Conservation (phyloP, 192 early-diverging fungal genomes). For the Mortierella claussenii region DNA sequence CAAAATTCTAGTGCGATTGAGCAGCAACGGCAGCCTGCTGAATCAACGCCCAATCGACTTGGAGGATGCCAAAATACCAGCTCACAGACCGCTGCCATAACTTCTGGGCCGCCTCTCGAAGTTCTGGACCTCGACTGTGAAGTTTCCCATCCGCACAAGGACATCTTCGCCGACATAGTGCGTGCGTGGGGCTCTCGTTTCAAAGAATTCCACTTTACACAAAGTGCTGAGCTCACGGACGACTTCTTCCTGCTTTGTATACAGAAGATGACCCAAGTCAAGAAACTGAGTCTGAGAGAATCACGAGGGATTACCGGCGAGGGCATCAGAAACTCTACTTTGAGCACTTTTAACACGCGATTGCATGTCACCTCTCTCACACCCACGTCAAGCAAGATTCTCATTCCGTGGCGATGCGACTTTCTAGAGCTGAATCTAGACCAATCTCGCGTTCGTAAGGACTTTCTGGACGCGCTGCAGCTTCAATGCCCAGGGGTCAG, state of each 20-base stretch:
- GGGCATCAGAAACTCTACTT: not conserved
- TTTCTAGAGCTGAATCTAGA: slow-evolving; percentile 25
- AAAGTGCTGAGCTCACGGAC: slow-evolving; percentile 21
- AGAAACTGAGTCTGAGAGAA: slow-evolving; percentile 22
- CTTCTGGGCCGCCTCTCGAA: slow-evolving; percentile 16
- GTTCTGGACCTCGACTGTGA: slow-evolving; percentile 14
- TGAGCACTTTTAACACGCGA: not conserved
- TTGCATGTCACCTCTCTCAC: not conserved
- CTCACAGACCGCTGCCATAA: not conserved
- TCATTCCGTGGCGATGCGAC: slow-evolving; percentile 15
- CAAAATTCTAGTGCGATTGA: not conserved
- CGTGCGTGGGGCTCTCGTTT: slow-evolving; percentile 7
- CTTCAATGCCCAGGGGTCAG: slow-evolving; percentile 1
- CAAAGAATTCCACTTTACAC: slow-evolving; percentile 17
- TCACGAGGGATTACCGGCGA: slow-evolving; percentile 31
- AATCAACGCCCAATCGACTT: not conserved
- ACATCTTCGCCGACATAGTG: slow-evolving; percentile 16
- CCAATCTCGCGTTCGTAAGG: slow-evolving; percentile 20
- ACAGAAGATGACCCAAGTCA: slow-evolving; percentile 17
- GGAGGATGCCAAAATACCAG: not conserved
- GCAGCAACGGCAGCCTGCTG: not conserved
- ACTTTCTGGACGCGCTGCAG: slow-evolving; percentile 16
- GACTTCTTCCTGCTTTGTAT: slow-evolving; percentile 20
- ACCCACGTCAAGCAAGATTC: slow-evolving; percentile 2
- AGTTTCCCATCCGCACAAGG: slow-evolving; percentile 20